Base-by-base conservation (phyloP, 306 rosid species). In the Dryas drummondii region DNA sequence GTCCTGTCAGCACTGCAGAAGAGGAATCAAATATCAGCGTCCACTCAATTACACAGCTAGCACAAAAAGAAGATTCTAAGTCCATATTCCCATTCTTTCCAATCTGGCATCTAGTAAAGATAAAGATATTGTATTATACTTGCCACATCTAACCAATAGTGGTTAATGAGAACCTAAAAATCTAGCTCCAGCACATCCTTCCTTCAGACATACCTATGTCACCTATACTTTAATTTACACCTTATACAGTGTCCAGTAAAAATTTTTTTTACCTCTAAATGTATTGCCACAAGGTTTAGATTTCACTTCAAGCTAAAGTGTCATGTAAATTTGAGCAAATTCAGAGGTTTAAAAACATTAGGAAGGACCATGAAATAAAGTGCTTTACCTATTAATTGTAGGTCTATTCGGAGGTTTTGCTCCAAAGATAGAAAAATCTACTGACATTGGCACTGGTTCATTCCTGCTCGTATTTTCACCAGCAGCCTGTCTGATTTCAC, bases 381-480 rank as follows among this genome's bases (percentile, higher is more conserved):
- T 53, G 64, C 5, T 59, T 82, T 82, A 94, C 99, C 99, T 94
- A 86, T 86, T 92, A 75, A 94, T 90, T 42, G 97, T 94, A 75
- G 99, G 99, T 78, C 97, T 90, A 83, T 87, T 90, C 56, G 97
- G 94, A 83, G 99, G 93, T 67, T 92, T 88, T 57, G 89, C 82
- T 54, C 90, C 97, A 87, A 92, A 94, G 71, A 92, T 62, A 69
- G 99, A 94, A 84, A 94, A 94, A 85, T 94, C 97, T 19, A 94
- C 81, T 2, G 99, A 92, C 89, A 88, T 86, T 19, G 96, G 86
- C 12, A 84, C 86, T 2, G 78, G 78, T 42, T 86, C 97, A 82
- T 76, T 91, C 87, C 85, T 84, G 78, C 93, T 90, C 19, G 88
- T 70, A 87, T 86, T 86, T 80, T 82, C 97, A 82, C 86, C 89